These are phyloP conservation scores for Mortierella claussenii DNA, from an alignment of 192 early-diverging fungal species.

Conservation along the genomic window DNA sequence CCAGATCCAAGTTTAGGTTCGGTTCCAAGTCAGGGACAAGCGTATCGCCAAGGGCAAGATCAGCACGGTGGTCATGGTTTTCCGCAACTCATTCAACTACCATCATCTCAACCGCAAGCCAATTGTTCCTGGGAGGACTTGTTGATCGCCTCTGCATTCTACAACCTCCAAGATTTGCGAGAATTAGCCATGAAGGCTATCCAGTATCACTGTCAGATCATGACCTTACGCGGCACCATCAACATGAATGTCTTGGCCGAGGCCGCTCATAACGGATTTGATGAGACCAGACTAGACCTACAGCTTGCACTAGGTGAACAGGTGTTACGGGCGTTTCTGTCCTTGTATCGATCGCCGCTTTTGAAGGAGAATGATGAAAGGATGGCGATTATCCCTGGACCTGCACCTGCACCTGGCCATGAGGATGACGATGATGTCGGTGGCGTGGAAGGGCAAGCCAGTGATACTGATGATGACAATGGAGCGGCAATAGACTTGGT, in stretches of 20 bases:
- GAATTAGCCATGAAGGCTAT: slow-evolving; percentile 9
- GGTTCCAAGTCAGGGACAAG: no score
- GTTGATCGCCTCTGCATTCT: neutral
- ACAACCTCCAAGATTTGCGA: neutral
- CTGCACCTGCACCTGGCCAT: neutral
- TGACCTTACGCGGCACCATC: neutral
- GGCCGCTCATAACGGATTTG: slow-evolving; percentile 10
- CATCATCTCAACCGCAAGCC: neutral
- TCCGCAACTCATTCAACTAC: neutral
- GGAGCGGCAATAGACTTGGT: neutral
- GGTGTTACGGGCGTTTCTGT: slow-evolving; percentile 6
- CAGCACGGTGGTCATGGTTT: no score
- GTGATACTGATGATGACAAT: neutral
- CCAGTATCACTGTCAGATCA: slow-evolving; percentile 22
- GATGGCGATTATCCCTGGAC: neutral
- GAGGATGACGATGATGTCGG: neutral
- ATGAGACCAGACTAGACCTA: slow-evolving; percentile 15
- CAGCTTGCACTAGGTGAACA: slow-evolving; percentile 26
- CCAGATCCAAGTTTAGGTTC: no score
- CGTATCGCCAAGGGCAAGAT: no score
- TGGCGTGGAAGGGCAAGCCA: neutral
- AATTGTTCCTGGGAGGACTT: slow-evolving; percentile 33
- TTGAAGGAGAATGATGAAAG: neutral
- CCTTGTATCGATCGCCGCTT: slow-evolving; percentile 4
- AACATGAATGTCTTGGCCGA: slow-evolving; percentile 1